Conservation (phyloP, 257 asterid genomes). For the Solanum habrochaites region DNA sequence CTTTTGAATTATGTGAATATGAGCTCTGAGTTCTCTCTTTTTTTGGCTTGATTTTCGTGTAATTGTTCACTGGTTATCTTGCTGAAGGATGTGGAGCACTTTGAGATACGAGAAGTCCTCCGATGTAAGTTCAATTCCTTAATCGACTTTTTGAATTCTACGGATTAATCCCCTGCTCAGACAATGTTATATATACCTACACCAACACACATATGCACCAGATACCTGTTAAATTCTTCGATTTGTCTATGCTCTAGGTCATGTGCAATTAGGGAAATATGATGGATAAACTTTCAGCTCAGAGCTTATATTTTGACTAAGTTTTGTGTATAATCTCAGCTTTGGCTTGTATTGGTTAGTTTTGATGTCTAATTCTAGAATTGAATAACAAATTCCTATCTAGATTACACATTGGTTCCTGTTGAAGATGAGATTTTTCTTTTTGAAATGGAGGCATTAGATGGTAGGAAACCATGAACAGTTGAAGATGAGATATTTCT, state of each 20-base stretch:
- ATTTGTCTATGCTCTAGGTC: neutral
- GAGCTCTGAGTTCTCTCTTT: neutral
- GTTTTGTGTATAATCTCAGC: neutral
- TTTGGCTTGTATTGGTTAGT: neutral
- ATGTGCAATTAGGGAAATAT: neutral
- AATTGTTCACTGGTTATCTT: neutral
- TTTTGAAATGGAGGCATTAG: neutral
- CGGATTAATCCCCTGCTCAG: neutral
- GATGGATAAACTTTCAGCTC: neutral
- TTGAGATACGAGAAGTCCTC: conserved; percentile 94
- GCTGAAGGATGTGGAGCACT: conserved; percentile 83
- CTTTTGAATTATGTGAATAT: neutral
- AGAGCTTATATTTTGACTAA: neutral
- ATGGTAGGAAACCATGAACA: neutral
- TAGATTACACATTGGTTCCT: neutral
- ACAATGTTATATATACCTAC: neutral
- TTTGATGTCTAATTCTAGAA: neutral
- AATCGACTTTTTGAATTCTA: neutral
- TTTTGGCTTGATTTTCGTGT: neutral
- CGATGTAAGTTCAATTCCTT: conserved; percentile 55
- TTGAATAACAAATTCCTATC: neutral
- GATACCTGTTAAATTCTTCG: neutral
- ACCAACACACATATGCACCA: neutral
- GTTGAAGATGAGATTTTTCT: neutral
- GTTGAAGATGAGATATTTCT: neutral